Evolutionary conservation across 306 rosid genomes (phyloP).

Genomic region (Fagus crenata): DNA sequence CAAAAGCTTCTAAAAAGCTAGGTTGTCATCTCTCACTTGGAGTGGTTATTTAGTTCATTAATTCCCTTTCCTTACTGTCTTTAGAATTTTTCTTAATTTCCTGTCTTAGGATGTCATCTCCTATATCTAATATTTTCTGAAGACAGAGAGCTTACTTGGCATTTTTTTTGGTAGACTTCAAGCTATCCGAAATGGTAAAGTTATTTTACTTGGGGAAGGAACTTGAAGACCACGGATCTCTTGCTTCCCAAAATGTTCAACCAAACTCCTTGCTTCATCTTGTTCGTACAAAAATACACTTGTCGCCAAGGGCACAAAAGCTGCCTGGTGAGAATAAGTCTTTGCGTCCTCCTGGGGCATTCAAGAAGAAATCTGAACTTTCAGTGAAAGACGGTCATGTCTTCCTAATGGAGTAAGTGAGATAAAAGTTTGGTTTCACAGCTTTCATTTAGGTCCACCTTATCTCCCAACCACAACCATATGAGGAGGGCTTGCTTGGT

Average conservation of each 20-base stretch:
- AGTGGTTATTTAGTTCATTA: slow-evolving; percentile 16
- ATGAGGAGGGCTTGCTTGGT: neutral
- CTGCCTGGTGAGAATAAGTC: slow-evolving; percentile 89
- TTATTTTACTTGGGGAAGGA: slow-evolving; percentile 74
- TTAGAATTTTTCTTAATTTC: neutral
- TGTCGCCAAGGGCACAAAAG: slow-evolving; percentile 78
- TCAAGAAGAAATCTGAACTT: slow-evolving; percentile 93
- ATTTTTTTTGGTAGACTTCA: slow-evolving; percentile 61
- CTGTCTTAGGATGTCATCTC: slow-evolving; percentile 1
- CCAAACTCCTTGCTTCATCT: slow-evolving; percentile 92
- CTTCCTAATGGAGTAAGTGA: slow-evolving; percentile 88
- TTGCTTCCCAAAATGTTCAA: slow-evolving; percentile 76
- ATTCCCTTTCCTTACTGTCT: neutral
- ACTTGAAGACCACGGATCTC: slow-evolving; percentile 75
- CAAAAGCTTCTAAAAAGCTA: slow-evolving; percentile 91
- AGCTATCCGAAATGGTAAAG: slow-evolving; percentile 70
- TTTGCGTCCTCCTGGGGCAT: slow-evolving; percentile 94
- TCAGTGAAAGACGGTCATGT: slow-evolving; percentile 97
- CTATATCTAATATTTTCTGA: slow-evolving; percentile 20
- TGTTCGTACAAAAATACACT: slow-evolving; percentile 79
- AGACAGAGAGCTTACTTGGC: slow-evolving; percentile 8
- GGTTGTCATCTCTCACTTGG: slow-evolving; percentile 52
- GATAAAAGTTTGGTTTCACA: slow-evolving; percentile 16
- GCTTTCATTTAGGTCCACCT: neutral
- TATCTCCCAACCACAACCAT: neutral